phyloP scores from a whole-genome alignment of 2,329 filamentous ascomycete species.

The Penicillium digitatum region DNA sequence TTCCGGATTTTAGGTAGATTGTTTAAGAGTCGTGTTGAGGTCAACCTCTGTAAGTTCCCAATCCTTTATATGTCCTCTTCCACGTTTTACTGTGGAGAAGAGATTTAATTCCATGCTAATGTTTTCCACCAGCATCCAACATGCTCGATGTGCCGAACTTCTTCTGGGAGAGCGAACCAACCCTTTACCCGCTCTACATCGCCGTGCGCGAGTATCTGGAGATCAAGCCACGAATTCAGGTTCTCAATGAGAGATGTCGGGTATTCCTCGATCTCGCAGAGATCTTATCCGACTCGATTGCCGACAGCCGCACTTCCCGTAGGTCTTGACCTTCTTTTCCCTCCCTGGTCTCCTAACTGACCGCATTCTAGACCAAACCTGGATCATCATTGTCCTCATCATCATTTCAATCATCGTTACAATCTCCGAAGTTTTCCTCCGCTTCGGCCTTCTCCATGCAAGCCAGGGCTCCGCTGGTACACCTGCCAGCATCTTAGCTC shows the following conservation, averaged over 20 bases:
- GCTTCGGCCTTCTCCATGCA: constrained; percentile 68
- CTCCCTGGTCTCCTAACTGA: not conserved
- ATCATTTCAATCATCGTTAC: constrained; percentile 87
- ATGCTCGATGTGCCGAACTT: constrained; percentile 86
- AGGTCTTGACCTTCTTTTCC: constrained; percentile 20
- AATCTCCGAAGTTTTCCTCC: constrained; percentile 78
- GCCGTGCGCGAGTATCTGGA: constrained; percentile 96
- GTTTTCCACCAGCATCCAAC: constrained; percentile 65
- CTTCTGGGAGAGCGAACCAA: constrained; percentile 91
- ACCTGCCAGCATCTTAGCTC: constrained; percentile 17
- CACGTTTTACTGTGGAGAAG: not conserved
- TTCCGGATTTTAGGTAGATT: constrained; percentile 85
- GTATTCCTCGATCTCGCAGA: constrained; percentile 96
- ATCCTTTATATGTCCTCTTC: not conserved
- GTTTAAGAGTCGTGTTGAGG: constrained; percentile 92
- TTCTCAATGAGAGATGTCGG: constrained; percentile 92
- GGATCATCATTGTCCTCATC: constrained; percentile 96
- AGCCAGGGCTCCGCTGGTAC: constrained; percentile 21
- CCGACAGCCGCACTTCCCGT: constrained; percentile 89
- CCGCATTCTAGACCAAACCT: constrained; percentile 64
- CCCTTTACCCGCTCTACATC: constrained; percentile 86
- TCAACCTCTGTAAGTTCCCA: constrained; percentile 79
- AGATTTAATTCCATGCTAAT: constrained; percentile 14
- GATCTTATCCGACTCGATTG: constrained; percentile 86
- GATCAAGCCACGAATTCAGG: constrained; percentile 91